Evolutionary conservation across 2,329 filamentous ascomycete species (phyloP), one percentile per base, ranked within the genome.

Genomic region (Penicillium sp.): DNA sequence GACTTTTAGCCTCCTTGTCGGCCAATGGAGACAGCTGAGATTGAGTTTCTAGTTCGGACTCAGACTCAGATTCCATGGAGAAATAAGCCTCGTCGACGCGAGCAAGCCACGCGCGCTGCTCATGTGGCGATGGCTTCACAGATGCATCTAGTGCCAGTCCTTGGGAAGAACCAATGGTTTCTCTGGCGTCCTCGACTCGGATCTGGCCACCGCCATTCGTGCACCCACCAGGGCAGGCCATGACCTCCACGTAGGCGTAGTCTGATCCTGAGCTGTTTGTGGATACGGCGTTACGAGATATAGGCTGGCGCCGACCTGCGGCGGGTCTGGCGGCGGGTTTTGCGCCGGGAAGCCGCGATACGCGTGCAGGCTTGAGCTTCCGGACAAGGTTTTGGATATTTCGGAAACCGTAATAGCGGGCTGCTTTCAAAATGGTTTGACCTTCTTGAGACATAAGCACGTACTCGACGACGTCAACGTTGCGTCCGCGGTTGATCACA

Each of bases 221-320:
- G 78, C 94, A 99, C 3, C 94, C 94, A n/a, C 94, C 94, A 0
- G 94, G 94, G 74, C 94, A 99, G 15, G 94, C 94, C 94, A 99
- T 99, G 58, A 99, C 94, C 77, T 99, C 94, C 29, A 97, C 90
- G 75, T 96, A 97, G n/a, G 89, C 84, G 73, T 93, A 93, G 37
- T 96, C 91, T 7, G 84, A 75, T 15, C 69, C 67, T 12, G 68
- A 62, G 60, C 68, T 61, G 43, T 64, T 60, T 6, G 69, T 49
- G 4, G 55, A 52, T 17, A 68, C 70, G 5, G 69, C 73, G 43
- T 70, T 73, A 8, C 74, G 70, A 33, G 73, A 71, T 17, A 65
- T 55, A 13, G 67, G 63, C 43, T 70, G 67, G 33, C 75, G 70
- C 40, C 72, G 70, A 31, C 64, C 69, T 27, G 68, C 64, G 37